A percentile compares a stretch with the other conserved stretches of the same genome.
Evolutionary conservation across 2,329 filamentous ascomycete species (phyloP).

Genomic region (Curvularia verruculosa): DNA sequence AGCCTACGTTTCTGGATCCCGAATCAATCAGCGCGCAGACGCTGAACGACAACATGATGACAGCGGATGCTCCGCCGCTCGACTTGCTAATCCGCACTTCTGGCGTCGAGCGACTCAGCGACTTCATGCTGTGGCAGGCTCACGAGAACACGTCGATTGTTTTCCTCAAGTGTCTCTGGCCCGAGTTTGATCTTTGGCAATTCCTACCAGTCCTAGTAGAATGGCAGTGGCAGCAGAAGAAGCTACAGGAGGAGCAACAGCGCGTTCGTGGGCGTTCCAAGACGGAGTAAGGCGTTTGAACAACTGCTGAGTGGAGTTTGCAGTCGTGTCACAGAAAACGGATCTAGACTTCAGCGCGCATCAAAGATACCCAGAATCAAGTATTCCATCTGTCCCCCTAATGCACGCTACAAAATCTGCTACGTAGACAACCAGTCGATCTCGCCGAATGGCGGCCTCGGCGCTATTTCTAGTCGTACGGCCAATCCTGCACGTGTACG

Average conservation of each 20-base stretch:
- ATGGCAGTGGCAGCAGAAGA: slow-evolving; percentile 72
- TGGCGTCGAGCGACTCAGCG: slow-evolving; percentile 88
- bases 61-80: slow-evolving; percentile 80
- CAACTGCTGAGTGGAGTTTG: slow-evolving; percentile 7
- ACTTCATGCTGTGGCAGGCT: slow-evolving; percentile 99
- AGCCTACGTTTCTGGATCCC: slow-evolving; percentile 66
- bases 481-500: slow-evolving; percentile 12
- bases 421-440: slow-evolving; percentile 18
- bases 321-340: slow-evolving; percentile 10
- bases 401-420: slow-evolving; percentile 19
- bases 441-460: neutral
- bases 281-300: slow-evolving; percentile 26
- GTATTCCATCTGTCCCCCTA: slow-evolving; percentile 29
- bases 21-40: slow-evolving; percentile 86
- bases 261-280: slow-evolving; percentile 38
- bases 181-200: slow-evolving; percentile 91
- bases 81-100: slow-evolving; percentile 93
- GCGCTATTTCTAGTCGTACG: neutral
- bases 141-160: slow-evolving; percentile 91
- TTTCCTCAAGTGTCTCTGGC: slow-evolving; percentile 92
- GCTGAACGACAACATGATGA: slow-evolving; percentile 86
- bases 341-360: slow-evolving; percentile 22
- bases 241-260: slow-evolving; percentile 48
- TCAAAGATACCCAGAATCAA: slow-evolving; percentile 35
- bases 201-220: slow-evolving; percentile 92